A percentile compares a stretch with the other conserved stretches of the same genome.
Conservation (phyloP, 345 rosid genomes). For the Eucalyptus cladocalyx region DNA sequence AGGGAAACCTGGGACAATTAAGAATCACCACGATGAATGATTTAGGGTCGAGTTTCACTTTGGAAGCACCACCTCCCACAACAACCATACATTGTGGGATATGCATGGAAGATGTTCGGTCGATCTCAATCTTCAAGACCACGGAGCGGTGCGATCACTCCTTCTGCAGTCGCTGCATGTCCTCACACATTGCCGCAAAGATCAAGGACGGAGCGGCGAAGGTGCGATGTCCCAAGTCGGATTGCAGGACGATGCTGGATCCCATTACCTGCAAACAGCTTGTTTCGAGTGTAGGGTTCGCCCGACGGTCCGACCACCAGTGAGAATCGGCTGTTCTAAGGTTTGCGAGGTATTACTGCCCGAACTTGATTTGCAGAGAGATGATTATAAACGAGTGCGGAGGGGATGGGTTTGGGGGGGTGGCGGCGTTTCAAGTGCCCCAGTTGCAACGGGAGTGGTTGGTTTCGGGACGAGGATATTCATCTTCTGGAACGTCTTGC, state of each 20-base stretch:
- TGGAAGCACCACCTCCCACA: not conserved
- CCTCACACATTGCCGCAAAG: not conserved
- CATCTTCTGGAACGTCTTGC: not conserved
- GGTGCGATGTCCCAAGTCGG: not conserved
- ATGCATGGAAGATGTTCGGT: not conserved
- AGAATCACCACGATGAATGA: not conserved
- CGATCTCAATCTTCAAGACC: not conserved
- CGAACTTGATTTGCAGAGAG: not conserved
- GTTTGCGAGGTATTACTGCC: not conserved
- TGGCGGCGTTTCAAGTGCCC: not conserved
- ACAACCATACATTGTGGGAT: not conserved
- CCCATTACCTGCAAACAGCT: not conserved
- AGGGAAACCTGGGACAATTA: too few species aligned
- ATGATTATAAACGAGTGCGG: not conserved
- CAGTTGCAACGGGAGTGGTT: not conserved
- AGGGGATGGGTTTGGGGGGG: too few species aligned
- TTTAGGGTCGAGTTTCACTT: not conserved
- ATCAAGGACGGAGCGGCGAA: not conserved
- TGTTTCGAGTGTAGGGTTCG: not conserved
- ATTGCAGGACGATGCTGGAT: not conserved
- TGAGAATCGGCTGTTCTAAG: not conserved
- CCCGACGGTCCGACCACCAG: not conserved
- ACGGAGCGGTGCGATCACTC: not conserved
- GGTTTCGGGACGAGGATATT: not conserved
- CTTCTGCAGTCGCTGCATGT: not conserved